Evolutionary conservation across 108 stramenopile genomes (phyloP), one percentile per base, ranked within the genome.

Genomic region (Cyclotella distinguenda): DNA sequence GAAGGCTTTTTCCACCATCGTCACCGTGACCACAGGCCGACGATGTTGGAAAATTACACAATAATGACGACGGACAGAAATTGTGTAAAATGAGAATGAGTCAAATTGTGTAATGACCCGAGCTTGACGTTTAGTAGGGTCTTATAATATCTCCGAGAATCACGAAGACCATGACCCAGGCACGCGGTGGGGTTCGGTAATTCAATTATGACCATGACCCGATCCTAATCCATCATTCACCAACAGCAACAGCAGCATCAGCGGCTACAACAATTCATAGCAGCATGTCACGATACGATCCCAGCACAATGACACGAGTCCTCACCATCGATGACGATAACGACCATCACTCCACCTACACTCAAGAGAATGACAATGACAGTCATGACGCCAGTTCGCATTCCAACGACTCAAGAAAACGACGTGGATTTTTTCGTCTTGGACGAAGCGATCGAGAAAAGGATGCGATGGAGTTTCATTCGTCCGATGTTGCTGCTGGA

Each of bases 281-380:
- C 21, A 45, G 44, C 44, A 55, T 55, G 54, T 55, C 54, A 6
- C 13, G 54, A 19, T 55, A 55, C 25, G 54, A 55, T 55, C 54
- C 54, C 54, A 55, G 36, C 34, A 22, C 35, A 1, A 64, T 64
- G 64, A 64, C 64, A 27, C 49, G 50, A 45, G 50, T 27, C 10
- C 35, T 64, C 31, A 35, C 60, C 44, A 48, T 49, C 46, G 61
- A 47, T 25, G 50, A 52, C 28, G 50, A 50, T n/a, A 39, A 36
- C 35, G 21, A 18, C 36, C 28, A 38, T 26, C 27, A 38, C 0
- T 5, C 34, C 47, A 40, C 48, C 27, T 32, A 30, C 28, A 28
- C 2, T 49, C n/a, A n/a, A n/a, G 48, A 49, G 23, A 49, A 19
- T 3, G 10, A 59, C 25, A 30, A 11, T 12, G 21, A 30, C 1